These are phyloP conservation scores for Entelexis sorbosivorans DNA, from an alignment of 1,139 yeast genomes.

Conservation along the genomic window DNA sequence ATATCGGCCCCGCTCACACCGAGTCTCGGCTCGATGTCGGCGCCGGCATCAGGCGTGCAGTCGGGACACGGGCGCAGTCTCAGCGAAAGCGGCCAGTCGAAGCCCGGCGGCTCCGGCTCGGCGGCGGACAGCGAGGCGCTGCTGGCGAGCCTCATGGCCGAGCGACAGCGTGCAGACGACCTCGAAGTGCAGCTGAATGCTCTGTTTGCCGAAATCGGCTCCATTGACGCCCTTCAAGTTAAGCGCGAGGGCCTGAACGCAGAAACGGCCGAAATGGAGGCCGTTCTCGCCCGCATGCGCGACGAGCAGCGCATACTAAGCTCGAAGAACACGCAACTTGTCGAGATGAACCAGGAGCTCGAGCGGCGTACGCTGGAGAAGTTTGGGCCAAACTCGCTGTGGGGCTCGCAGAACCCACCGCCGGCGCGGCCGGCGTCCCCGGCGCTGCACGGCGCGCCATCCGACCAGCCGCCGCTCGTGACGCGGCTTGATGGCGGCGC, in stretches of 20 bases:
- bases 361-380: conserved; percentile 31
- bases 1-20: conserved; percentile 3
- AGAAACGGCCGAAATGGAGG: conserved; percentile 28
- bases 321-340: conserved; percentile 31
- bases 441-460: neutral
- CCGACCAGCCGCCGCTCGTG: conserved; percentile 12
- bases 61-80: conserved; percentile 21
- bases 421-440: neutral
- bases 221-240: conserved; percentile 22
- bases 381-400: conserved; percentile 26
- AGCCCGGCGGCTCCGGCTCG: neutral
- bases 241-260: conserved; percentile 29
- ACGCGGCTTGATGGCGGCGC: conserved; percentile 12
- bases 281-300: conserved; percentile 26
- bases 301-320: conserved; percentile 30
- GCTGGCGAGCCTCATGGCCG: conserved; percentile 3
- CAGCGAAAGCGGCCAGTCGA: conserved; percentile 16
- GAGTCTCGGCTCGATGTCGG: neutral
- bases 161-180: conserved; percentile 19
- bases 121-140: conserved; percentile 1
- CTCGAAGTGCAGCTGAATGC: conserved; percentile 25
- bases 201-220: conserved; percentile 30
- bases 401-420: conserved; percentile 19
- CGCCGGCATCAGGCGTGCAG: neutral
- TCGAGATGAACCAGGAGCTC: conserved; percentile 33